Conservation (phyloP, 2,329 filamentous ascomycete species). For the Aaosphaeria pasadenensis region DNA sequence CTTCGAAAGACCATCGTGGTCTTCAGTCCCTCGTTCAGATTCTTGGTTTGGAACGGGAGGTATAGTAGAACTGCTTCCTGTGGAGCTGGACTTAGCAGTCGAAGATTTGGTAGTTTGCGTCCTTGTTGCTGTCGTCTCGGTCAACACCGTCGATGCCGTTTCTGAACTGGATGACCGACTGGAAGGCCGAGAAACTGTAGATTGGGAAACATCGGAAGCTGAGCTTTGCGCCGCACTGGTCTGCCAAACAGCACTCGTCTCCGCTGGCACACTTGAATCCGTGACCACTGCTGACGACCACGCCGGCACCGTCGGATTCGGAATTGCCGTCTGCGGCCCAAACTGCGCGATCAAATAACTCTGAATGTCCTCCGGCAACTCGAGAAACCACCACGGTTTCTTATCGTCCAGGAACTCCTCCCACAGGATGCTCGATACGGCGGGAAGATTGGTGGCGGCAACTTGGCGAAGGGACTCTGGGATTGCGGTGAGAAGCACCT, state of each 20-base stretch:
- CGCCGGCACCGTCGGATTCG: conserved; percentile 9
- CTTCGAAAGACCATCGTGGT: conserved; percentile 16
- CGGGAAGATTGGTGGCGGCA: conserved; percentile 34
- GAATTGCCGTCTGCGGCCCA: conserved; percentile 28
- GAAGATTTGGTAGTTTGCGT: background rate
- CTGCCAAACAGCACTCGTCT: background rate
- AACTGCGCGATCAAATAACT: conserved; percentile 31
- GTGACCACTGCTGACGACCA: background rate
- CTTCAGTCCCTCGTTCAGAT: conserved; percentile 9
- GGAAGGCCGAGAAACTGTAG: too few species aligned
- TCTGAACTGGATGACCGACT: background rate
- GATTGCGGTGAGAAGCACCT: conserved; percentile 33
- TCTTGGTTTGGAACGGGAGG: conserved; percentile 13
- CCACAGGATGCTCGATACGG: conserved; percentile 33
- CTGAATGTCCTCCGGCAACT: conserved; percentile 31
- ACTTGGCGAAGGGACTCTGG: conserved; percentile 32
- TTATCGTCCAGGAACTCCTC: conserved; percentile 31
- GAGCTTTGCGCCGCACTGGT: background rate
- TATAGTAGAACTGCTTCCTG: too few species aligned
- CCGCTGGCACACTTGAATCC: conserved; percentile 7
- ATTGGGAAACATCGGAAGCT: too few species aligned
- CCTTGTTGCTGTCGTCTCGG: background rate
- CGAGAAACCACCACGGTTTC: conserved; percentile 31
- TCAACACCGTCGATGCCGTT: background rate
- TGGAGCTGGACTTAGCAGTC: conserved; percentile 1